Conservation (phyloP, 1,139 yeast species). For the Kazachstania sp. region DNA sequence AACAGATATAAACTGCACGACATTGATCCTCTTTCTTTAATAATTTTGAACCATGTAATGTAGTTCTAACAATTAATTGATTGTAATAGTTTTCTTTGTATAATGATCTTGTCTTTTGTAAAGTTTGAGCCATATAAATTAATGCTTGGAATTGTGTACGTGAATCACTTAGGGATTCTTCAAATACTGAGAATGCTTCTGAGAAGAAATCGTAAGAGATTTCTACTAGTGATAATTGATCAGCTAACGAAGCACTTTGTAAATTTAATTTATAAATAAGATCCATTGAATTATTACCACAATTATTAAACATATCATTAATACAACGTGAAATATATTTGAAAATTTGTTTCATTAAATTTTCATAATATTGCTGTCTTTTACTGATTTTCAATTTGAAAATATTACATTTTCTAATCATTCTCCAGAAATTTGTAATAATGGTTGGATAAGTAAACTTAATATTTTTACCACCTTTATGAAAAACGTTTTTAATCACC, state of each 20-base stretch:
- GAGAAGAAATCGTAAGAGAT: slow-evolving; percentile 85
- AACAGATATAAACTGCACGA: slow-evolving; percentile 76
- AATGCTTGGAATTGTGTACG: slow-evolving; percentile 42
- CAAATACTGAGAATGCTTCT: slow-evolving; percentile 81
- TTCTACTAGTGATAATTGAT: slow-evolving; percentile 55
- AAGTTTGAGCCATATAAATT: slow-evolving; percentile 55
- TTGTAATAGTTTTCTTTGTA: slow-evolving; percentile 43
- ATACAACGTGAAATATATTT: slow-evolving; percentile 66
- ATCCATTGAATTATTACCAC: slow-evolving; percentile 41
- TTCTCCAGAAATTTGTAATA: slow-evolving; percentile 48
- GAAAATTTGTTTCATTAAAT: slow-evolving; percentile 40
- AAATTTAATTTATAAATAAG: slow-evolving; percentile 42
- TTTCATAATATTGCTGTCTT: slow-evolving; percentile 18
- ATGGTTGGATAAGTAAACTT: slow-evolving; percentile 70
- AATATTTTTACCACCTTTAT: slow-evolving; percentile 46
- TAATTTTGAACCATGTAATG: slow-evolving; percentile 80
- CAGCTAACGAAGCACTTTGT: slow-evolving; percentile 61
- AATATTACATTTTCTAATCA: slow-evolving; percentile 42
- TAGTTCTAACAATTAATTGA: slow-evolving; percentile 71
- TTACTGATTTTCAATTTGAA: slow-evolving; percentile 10
- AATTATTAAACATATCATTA: slow-evolving; percentile 56
- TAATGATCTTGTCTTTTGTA: slow-evolving; percentile 32
- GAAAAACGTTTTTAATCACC: slow-evolving; percentile 47
- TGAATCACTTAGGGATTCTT: slow-evolving; percentile 65
- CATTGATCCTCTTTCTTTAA: slow-evolving; percentile 92